Evolutionary conservation across 2,329 filamentous ascomycete species (phyloP).

Genomic region (Botrytis aclada): DNA sequence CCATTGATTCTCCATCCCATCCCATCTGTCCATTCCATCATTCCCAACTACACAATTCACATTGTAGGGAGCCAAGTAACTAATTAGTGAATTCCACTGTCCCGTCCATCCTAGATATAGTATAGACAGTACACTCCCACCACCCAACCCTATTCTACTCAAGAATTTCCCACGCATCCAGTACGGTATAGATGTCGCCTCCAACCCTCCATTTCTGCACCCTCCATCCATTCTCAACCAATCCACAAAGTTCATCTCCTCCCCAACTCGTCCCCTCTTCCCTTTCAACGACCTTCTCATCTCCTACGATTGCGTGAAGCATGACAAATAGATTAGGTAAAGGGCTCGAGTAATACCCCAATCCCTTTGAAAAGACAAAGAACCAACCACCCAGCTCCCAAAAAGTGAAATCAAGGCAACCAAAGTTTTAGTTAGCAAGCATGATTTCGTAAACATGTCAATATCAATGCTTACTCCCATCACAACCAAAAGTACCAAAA

Average conservation of each 20-base stretch:
- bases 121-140: neutral
- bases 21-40: neutral
- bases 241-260: neutral
- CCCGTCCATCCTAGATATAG: neutral
- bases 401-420: constrained; percentile 5
- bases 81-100: neutral
- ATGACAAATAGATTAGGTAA: neutral
- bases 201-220: neutral
- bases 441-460: neutral
- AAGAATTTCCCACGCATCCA: neutral
- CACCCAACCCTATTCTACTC: neutral
- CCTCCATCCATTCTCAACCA: neutral
- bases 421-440: constrained; percentile 9
- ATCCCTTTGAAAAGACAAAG: neutral
- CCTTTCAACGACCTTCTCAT: neutral
- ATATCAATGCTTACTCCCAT: neutral
- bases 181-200: neutral
- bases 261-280: neutral
- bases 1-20: neutral
- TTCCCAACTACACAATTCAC: neutral
- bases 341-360: neutral
- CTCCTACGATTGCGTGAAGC: neutral
- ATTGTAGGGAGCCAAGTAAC: neutral
- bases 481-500: constrained; percentile 10
- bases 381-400: constrained; percentile 1